Conservation (phyloP, 1,139 yeast genomes). For the Pichia sp. region DNA sequence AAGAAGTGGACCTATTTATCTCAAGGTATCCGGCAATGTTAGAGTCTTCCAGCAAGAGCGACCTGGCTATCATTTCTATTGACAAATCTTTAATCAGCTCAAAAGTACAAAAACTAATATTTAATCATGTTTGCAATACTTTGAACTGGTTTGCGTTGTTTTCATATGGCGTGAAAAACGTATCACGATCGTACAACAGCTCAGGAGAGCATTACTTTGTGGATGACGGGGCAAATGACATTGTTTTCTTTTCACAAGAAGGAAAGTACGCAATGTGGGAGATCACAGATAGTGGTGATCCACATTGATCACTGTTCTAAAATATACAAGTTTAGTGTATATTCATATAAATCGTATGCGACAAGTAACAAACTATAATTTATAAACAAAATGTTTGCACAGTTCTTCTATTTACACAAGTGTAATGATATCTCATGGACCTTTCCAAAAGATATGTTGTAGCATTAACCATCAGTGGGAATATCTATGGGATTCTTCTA, state of each 20-base stretch:
- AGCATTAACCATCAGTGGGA: background rate
- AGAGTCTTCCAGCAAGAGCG: constrained; percentile 11
- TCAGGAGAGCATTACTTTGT: constrained; percentile 26
- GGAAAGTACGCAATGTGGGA: constrained; percentile 28
- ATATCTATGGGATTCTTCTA: background rate
- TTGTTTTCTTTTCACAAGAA: constrained; percentile 19
- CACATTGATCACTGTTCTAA: constrained; percentile 10
- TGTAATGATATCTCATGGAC: background rate
- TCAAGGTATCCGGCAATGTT: constrained; percentile 22
- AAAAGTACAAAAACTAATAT: background rate
- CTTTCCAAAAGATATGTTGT: background rate
- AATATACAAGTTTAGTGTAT: background rate
- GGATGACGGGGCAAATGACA: constrained; percentile 30
- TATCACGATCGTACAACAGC: constrained; percentile 25
- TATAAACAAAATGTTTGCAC: background rate
- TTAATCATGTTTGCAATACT: background rate
- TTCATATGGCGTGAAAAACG: constrained; percentile 28
- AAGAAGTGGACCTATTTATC: constrained; percentile 22
- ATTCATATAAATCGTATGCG: background rate
- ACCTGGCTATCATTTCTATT: constrained; percentile 18
- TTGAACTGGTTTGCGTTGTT: constrained; percentile 26
- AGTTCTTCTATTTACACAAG: constrained; percentile 1
- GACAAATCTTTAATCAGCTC: constrained; percentile 18
- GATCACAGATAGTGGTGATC: constrained; percentile 28
- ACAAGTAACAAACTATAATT: background rate